A percentile compares a stretch with the other conserved stretches of the same genome.
Conservation (phyloP, 2,329 filamentous ascomycete genomes). For the Fusarium continuum region DNA sequence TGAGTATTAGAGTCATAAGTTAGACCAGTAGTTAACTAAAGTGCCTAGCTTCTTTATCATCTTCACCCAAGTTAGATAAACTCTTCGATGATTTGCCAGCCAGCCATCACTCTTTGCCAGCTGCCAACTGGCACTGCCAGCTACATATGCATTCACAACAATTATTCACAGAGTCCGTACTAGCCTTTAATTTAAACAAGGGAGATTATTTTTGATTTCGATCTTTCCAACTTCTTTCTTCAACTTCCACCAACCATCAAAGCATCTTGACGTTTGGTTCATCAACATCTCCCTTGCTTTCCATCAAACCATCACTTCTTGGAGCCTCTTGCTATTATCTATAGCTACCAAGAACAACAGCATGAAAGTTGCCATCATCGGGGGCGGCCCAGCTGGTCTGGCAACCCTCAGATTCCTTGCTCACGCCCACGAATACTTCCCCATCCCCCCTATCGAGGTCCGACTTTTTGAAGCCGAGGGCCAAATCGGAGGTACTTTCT, state of each 20-base stretch:
- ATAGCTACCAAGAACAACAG: neutral
- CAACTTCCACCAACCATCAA: neutral
- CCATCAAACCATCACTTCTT: neutral
- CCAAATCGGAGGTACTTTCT: conserved; percentile 58
- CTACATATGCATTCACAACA: neutral
- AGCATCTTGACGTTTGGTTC: neutral
- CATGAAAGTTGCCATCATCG: conserved; percentile 54
- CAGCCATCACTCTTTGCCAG: neutral
- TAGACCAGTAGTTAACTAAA: too few species aligned
- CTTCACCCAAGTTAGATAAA: too few species aligned
- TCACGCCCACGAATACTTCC: conserved; percentile 51
- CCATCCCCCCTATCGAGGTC: conserved; percentile 51
- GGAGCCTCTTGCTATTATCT: neutral
- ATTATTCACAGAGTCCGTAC: too few species aligned
- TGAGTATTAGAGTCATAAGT: too few species aligned
- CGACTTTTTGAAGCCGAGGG: conserved; percentile 56
- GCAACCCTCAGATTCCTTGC: conserved; percentile 53
- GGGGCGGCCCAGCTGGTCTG: conserved; percentile 56
- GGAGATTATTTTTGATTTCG: neutral
- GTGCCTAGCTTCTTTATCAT: too few species aligned
- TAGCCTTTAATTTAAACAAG: too few species aligned
- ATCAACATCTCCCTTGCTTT: neutral
- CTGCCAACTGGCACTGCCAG: neutral
- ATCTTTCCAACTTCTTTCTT: neutral
- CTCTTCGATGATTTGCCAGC: too few species aligned